Evolutionary conservation across 2,329 filamentous ascomycete species (phyloP), one percentile per base, ranked within the genome.

Genomic region (Cercospora sp.): DNA sequence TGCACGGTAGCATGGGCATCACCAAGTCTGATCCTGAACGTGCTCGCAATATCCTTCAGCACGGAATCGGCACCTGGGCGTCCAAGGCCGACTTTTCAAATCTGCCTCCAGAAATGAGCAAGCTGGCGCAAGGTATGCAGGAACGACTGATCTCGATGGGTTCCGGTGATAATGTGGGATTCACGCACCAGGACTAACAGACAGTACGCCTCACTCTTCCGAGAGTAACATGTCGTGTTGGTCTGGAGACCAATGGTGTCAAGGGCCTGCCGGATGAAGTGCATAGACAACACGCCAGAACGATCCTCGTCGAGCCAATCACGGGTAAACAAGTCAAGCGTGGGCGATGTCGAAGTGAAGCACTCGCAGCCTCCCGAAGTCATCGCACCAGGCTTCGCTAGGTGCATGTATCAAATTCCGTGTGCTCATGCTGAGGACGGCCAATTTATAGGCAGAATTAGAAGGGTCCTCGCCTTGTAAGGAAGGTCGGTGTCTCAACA

Each of bases 11-110:
- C 65, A 90, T 91, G 58, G 90, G 90, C 1, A 86, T 89, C 72
- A 82, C 82, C 0, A 79, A 78, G 2, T 88, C 86, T 1, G 86
- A 86, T 66, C 77, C 73, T 51, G 80, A 86, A 68, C 79, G 90
- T 67, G 90, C 90, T 62, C 84, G 89, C 71, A 92, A 92, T 78
- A 90, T 93, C 71, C 78, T 93, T 75, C 90, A 93, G 83, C 90
- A 93, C 79, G 90, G 89, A 3, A 84, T 92, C 23, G 89, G 89
- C 3, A 82, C 80, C 53, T 93, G 89, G 89, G 88, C 91, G 6
- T 83, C 83, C 33, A 73, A 81, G 26, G 86, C 87, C 69, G 84
- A 89, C 74, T 87, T 92, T 65, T 79, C 79, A 36, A 78, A 69
- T 13, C 73, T 89, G 67, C 78, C 73, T 6, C 83, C 63, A 26